phyloP scores from a whole-genome alignment of 179 eudicot genomes.

The Spergularia azorica region DNA sequence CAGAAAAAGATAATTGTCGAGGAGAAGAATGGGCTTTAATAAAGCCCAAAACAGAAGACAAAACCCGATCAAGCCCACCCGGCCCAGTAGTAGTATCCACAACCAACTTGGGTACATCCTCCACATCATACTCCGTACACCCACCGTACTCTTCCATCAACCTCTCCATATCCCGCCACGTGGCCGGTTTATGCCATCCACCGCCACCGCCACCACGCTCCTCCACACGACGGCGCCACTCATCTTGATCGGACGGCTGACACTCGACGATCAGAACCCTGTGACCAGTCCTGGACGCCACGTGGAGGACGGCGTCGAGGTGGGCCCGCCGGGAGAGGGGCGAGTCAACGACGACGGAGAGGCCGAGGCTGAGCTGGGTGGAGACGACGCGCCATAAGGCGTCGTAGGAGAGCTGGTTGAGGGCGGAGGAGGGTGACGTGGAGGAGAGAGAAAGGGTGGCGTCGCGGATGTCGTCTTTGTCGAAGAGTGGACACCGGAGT shows the following conservation, averaged over 20 bases:
- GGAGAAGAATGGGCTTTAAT: constrained; percentile 22
- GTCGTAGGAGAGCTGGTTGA: constrained; percentile 54
- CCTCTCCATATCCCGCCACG: constrained; percentile 48
- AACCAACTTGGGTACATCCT: constrained; percentile 42
- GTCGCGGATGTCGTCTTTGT: constrained; percentile 77
- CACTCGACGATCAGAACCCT: constrained; percentile 46
- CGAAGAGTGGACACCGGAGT: constrained; percentile 60
- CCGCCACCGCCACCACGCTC: constrained; percentile 10
- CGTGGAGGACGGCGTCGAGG: constrained; percentile 30
- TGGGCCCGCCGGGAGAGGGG: constrained; percentile 41
- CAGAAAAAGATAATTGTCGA: neutral
- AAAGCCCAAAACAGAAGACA: constrained; percentile 28
- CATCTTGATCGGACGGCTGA: constrained; percentile 30
- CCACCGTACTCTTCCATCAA: constrained; percentile 38
- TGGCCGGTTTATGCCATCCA: constrained; percentile 46
- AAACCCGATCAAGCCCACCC: constrained; percentile 21
- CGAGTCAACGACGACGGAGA: constrained; percentile 46
- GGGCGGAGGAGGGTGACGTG: constrained; percentile 25
- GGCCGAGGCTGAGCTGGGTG: constrained; percentile 40
- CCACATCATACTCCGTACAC: constrained; percentile 48
- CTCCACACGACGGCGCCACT: constrained; percentile 35
- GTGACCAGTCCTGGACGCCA: constrained; percentile 27
- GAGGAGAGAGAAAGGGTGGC: constrained; percentile 40
- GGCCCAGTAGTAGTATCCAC: constrained; percentile 49
- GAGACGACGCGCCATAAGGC: constrained; percentile 39